Evolutionary conservation across 805 yeast genomes (phyloP), one percentile per base, ranked within the genome.

Genomic region (Cyberlindnera mrakii): DNA sequence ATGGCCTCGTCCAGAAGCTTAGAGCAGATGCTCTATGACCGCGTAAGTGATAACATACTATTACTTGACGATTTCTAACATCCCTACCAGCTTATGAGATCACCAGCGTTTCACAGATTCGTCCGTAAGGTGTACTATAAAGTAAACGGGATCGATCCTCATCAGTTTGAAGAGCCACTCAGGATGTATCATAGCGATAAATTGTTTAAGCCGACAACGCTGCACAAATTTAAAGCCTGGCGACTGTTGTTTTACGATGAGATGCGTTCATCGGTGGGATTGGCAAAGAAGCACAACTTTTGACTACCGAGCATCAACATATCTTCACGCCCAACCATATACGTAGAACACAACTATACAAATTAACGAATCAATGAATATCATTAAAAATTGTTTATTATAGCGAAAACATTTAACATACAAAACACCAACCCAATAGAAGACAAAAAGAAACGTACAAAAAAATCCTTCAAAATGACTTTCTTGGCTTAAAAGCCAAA

Each of bases 41-140:
- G 35, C 17, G 15, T 35, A 5, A 2, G 19, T 35, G 16, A 15
- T 1, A n/a, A 1, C 6, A 17, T 6, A 23, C 11, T 11, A 23
- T 15, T 23, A 17, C 17, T 30, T 25, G 35, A 30, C 34, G 7
- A 14, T 18, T 4, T 19, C 14, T 8, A 11, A 7, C 19, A n/a
- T 30, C 33, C 33, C 17, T 15, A 1, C 17, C 7, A 47, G 65
- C 65, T 85, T 13, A 68, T 83, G 60, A 67, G 66, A 37, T 80
- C 87, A 10, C 74, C 71, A 3, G 66, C 73, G 0, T 85, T 85
- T 53, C 78, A 82, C 51, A 64, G 74, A 23, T 76, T 81, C 66
- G 95, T 84, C 4, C 65, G 78, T 33, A 63, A 67, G 11, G 65
- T 85, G 1, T 83, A 84, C 54, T 82, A 83, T 33, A 71, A 70